These are phyloP conservation scores for Aspergillus sp. DNA, from an alignment of 2,329 filamentous ascomycete species.

Conservation along the genomic window DNA sequence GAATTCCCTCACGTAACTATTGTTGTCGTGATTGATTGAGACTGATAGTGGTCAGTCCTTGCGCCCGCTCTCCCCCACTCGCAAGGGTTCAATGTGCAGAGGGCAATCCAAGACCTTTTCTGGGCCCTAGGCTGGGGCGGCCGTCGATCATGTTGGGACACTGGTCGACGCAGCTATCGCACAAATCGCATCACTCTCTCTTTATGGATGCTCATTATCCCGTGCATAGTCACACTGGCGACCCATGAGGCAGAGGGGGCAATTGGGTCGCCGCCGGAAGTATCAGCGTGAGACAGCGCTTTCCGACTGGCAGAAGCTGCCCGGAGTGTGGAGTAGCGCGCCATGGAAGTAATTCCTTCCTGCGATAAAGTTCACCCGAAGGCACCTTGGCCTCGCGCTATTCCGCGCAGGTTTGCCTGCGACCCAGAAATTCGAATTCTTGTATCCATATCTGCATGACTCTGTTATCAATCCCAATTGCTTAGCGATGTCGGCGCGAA, in stretches of 20 bases:
- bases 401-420: constrained; percentile 5
- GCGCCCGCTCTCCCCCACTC: not conserved
- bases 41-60: not conserved
- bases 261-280: not conserved
- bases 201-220: not conserved
- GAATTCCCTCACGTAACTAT: not conserved
- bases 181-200: not conserved
- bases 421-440: constrained; percentile 7
- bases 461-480: constrained; percentile 9
- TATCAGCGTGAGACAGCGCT: not conserved
- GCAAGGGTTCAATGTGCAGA: constrained; percentile 1
- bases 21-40: not conserved
- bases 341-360: constrained; percentile 7
- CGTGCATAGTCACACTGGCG: constrained; percentile 1
- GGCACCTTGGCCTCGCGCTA: constrained; percentile 9
- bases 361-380: constrained; percentile 19
- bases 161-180: not conserved
- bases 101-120: not conserved
- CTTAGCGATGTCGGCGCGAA: constrained; percentile 6
- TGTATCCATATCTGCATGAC: constrained; percentile 5
- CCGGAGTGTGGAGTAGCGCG: constrained; percentile 7
- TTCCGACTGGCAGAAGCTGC: constrained; percentile 7
- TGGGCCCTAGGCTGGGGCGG: not conserved
- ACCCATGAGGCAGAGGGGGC: not conserved
- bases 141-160: not conserved